Evolutionary conservation across 148 eudicot genomes (phyloP).

Genomic region (Diospyros kaki): DNA sequence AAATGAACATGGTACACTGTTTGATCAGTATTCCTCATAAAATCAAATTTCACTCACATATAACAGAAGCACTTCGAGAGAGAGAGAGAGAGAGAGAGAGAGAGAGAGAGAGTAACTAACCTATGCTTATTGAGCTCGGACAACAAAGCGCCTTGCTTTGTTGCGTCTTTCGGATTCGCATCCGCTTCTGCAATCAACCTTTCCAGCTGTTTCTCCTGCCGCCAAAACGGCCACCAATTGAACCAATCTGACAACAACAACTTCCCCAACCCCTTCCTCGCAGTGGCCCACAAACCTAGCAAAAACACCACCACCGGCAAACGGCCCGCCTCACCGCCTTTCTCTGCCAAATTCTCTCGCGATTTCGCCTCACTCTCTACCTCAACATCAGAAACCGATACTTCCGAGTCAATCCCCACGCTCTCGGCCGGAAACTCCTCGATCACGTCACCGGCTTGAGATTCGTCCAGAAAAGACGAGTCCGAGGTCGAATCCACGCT

Average conservation of each 20-base stretch:
- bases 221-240: slow-evolving; percentile 78
- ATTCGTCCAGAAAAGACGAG: slow-evolving; percentile 16
- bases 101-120: slow-evolving; percentile 37
- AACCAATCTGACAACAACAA: slow-evolving; percentile 58
- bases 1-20: neutral
- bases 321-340: slow-evolving; percentile 21
- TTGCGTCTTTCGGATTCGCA: slow-evolving; percentile 76
- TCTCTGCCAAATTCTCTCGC: slow-evolving; percentile 10
- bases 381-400: neutral
- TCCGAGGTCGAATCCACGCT: slow-evolving; percentile 23
- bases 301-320: slow-evolving; percentile 58
- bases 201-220: slow-evolving; percentile 59
- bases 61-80: neutral
- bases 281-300: slow-evolving; percentile 49
- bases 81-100: no score
- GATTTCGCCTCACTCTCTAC: slow-evolving; percentile 6
- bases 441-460: neutral
- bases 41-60: neutral
- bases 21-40: neutral
- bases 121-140: slow-evolving; percentile 85
- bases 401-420: slow-evolving; percentile 8
- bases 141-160: slow-evolving; percentile 61
- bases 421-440: slow-evolving; percentile 2
- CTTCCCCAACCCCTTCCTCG: slow-evolving; percentile 44
- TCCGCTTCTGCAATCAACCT: slow-evolving; percentile 69